These are phyloP conservation scores for Takashimella tepidaria DNA, from an alignment of 1,284 basidiomycete species.

Conservation along the genomic window DNA sequence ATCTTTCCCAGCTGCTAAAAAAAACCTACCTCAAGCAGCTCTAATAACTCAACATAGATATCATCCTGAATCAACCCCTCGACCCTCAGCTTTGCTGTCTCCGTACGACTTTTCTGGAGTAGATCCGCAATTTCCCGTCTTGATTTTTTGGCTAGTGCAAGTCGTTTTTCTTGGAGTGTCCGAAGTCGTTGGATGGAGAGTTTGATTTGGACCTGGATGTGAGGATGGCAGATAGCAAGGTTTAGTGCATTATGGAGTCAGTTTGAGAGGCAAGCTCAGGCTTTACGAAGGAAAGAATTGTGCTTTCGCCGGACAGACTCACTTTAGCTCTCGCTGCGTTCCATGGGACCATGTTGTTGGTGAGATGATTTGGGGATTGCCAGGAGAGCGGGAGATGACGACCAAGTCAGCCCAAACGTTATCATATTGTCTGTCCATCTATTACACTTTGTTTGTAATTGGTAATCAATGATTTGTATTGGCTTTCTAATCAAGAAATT, in stretches of 20 bases:
- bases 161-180: constrained; percentile 87
- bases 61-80: constrained; percentile 48
- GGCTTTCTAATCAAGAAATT: no score
- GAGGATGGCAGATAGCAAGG: background rate
- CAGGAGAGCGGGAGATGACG: no score
- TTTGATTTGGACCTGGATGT: constrained; percentile 39
- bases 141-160: constrained; percentile 74
- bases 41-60: constrained; percentile 64
- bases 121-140: constrained; percentile 49
- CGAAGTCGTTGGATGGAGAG: constrained; percentile 85
- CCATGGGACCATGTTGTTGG: constrained; percentile 35
- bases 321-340: constrained; percentile 34
- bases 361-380: background rate
- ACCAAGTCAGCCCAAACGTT: no score
- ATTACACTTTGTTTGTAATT: no score
- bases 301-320: background rate
- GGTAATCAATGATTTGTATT: no score
- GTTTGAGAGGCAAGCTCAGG: background rate
- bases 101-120: constrained; percentile 40
- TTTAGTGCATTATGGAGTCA: background rate
- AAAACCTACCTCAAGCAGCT: constrained; percentile 67
- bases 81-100: constrained; percentile 44
- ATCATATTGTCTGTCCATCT: no score
- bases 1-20: background rate
- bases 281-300: background rate